phyloP scores from a whole-genome alignment of 208 protist genomes.

The Wallacemonas collosoma region DNA sequence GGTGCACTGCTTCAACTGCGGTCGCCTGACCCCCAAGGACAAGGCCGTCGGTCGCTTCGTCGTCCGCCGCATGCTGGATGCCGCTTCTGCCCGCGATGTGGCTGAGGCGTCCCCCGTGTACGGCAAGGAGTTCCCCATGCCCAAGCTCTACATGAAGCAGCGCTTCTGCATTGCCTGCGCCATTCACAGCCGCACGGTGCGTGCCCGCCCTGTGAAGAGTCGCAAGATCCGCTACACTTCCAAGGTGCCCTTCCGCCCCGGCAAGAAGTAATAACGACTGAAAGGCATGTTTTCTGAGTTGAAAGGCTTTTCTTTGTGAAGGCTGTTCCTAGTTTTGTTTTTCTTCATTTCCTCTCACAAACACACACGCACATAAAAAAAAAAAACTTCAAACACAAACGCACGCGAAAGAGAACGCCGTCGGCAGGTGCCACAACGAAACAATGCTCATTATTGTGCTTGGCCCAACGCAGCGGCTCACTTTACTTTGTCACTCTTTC shows the following conservation, averaged over 20 bases:
- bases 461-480: too few relatives aligned
- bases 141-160: conserved; percentile 99
- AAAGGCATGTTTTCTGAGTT: neutral
- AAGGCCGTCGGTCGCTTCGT: conserved; percentile 99
- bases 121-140: conserved; percentile 93
- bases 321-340: conserved; percentile 1
- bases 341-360: neutral
- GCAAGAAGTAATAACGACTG: conserved; percentile 35
- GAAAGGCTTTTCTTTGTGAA: neutral
- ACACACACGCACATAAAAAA: neutral
- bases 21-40: conserved; percentile 93
- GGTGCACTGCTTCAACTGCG: conserved; percentile 95
- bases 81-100: conserved; percentile 97
- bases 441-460: neutral
- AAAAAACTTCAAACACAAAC: neutral
- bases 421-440: neutral
- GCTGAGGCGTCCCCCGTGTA: conserved; percentile 94
- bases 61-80: conserved; percentile 98
- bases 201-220: conserved; percentile 75
- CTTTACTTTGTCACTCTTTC: too few relatives aligned
- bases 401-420: too few relatives aligned
- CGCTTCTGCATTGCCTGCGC: conserved; percentile 99
- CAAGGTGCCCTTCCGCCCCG: conserved; percentile 81
- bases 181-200: conserved; percentile 98
- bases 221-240: conserved; percentile 88